These are phyloP conservation scores for Ambrosia hybrid DNA, from an alignment of 140 eudicot species.

Conservation along the genomic window DNA sequence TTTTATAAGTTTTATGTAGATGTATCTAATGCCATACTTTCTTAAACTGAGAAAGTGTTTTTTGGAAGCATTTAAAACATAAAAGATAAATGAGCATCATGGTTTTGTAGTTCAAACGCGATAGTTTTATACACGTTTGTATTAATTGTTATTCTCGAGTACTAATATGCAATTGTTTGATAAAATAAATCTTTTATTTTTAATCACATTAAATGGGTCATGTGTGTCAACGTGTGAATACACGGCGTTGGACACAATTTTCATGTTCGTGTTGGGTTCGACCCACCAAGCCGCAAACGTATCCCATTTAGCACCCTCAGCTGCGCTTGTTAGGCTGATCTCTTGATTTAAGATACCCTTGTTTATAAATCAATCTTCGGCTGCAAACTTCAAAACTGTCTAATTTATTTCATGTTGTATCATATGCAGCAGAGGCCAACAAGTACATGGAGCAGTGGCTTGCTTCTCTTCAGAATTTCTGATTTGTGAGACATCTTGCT, in stretches of 20 bases:
- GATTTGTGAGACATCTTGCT: neutral
- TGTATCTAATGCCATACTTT: neutral
- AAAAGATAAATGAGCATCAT: neutral
- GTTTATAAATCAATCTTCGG: no score
- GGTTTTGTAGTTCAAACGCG: neutral
- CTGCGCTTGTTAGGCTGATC: no score
- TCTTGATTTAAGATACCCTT: no score
- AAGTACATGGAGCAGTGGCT: constrained; percentile 40
- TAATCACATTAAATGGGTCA: neutral
- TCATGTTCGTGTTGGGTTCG: neutral
- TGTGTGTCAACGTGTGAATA: no score
- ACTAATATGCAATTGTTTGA: neutral
- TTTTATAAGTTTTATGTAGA: no score
- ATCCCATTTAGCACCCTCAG: no score
- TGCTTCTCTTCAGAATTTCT: constrained; percentile 39
- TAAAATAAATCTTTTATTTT: no score
- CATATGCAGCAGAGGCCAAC: constrained; percentile 36
- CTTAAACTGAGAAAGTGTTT: neutral
- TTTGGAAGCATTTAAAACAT: neutral
- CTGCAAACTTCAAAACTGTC: neutral
- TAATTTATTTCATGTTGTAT: constrained; percentile 20
- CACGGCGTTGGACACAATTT: neutral
- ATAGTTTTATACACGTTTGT: neutral
- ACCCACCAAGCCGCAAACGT: no score
- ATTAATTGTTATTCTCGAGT: neutral